Evolutionary conservation across 169 alveolate species (phyloP).

Genomic region (Plasmodium knowlesi): DNA sequence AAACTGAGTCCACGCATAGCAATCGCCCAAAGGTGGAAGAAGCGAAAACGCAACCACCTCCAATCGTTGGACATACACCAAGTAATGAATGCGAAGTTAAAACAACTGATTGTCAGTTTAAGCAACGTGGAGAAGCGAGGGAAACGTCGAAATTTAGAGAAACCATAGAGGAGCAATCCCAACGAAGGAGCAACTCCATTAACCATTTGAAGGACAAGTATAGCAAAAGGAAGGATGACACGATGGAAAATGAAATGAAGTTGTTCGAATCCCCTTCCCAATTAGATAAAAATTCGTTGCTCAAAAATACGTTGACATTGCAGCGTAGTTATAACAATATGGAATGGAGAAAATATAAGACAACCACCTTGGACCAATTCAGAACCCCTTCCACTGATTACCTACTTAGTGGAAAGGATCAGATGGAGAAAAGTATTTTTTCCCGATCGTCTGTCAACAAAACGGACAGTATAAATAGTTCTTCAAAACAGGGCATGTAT

Average conservation of each 20-base stretch:
- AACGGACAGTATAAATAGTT: conserved; percentile 21
- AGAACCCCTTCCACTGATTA: background rate
- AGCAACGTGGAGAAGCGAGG: background rate
- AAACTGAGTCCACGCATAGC: background rate
- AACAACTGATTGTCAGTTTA: background rate
- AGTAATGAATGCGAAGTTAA: background rate
- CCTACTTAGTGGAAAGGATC: background rate
- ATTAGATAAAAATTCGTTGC: background rate
- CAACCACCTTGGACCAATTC: background rate
- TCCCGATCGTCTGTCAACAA: background rate
- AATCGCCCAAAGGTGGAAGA: background rate
- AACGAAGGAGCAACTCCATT: background rate
- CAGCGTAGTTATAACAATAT: conserved; percentile 16
- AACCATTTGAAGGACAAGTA: background rate
- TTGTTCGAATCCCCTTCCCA: background rate
- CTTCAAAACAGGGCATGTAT: background rate
- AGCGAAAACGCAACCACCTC: background rate
- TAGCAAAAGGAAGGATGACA: background rate
- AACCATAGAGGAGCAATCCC: background rate
- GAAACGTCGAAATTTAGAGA: background rate
- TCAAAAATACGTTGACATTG: conserved; percentile 21
- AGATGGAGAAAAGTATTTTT: background rate
- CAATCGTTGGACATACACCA: background rate
- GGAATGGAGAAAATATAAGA: conserved; percentile 17
- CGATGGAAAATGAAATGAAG: background rate